Conservation (phyloP, 2,329 filamentous ascomycete species). For the Colletotrichum magnum region DNA sequence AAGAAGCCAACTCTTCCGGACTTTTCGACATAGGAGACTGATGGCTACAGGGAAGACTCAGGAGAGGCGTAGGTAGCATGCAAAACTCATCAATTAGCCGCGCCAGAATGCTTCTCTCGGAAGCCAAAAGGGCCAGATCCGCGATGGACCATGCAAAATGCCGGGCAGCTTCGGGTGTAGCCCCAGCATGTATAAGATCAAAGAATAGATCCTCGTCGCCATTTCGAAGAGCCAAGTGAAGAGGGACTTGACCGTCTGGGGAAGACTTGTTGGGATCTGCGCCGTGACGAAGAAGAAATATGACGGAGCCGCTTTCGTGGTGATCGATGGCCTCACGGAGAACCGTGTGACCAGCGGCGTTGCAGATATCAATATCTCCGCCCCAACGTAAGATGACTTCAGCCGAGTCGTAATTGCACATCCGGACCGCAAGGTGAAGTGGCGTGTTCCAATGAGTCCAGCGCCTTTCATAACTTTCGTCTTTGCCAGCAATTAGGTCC, state of each 20-base stretch:
- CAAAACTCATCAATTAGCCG: neutral
- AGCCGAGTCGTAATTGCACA: neutral
- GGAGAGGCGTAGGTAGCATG: neutral
- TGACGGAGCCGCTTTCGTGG: neutral
- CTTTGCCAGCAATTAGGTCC: neutral
- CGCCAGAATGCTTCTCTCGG: neutral
- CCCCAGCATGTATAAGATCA: neutral
- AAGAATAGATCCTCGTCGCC: neutral
- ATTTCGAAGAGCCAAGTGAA: neutral
- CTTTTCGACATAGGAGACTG: neutral
- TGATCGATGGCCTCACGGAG: neutral
- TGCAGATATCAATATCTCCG: neutral
- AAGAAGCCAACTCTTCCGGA: neutral
- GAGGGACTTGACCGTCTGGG: neutral
- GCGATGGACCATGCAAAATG: neutral
- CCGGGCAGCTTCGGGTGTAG: neutral
- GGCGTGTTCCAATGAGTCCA: neutral
- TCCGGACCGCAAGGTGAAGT: neutral
- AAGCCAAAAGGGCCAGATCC: neutral
- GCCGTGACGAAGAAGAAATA: neutral
- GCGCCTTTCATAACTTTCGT: neutral
- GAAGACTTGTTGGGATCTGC: neutral
- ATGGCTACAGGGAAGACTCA: neutral
- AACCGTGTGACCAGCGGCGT: neutral
- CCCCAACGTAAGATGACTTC: neutral